Conservation (phyloP, 1,139 yeast species). For the Casaregolazyma suthepensis region DNA sequence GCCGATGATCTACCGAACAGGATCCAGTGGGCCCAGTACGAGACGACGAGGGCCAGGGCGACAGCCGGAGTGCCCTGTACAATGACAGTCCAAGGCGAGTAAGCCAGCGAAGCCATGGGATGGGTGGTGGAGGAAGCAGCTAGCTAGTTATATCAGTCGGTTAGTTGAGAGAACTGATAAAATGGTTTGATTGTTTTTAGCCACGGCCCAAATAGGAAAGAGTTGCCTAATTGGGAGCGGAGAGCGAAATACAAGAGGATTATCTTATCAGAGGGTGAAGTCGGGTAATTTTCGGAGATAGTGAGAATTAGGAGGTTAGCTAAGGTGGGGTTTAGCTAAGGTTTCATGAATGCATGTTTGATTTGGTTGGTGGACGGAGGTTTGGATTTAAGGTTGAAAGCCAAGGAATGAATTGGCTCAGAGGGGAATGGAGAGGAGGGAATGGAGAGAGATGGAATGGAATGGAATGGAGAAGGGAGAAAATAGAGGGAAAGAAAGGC, state of each 20-base stretch:
- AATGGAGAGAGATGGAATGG: too few species aligned
- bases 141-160: not conserved
- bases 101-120: not conserved
- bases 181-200: not conserved
- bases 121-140: not conserved
- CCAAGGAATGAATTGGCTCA: too few species aligned
- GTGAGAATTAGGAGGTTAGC: not conserved
- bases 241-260: not conserved
- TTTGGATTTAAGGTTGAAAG: too few species aligned
- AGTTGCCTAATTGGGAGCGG: not conserved
- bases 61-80: slow-evolving; percentile 14
- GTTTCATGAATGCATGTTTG: not conserved
- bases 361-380: too few species aligned
- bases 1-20: slow-evolving; percentile 5
- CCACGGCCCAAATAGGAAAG: not conserved
- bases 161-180: not conserved
- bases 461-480: too few species aligned
- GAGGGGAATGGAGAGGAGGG: too few species aligned
- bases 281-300: too few species aligned
- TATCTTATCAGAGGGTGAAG: not conserved
- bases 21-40: slow-evolving; percentile 15
- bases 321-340: not conserved
- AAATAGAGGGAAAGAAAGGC: too few species aligned
- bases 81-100: slow-evolving; percentile 1
- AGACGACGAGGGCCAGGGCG: slow-evolving; percentile 9